Evolutionary conservation across 2,329 filamentous ascomycete genomes (phyloP).

Genomic region (Colletotrichum destructivum): DNA sequence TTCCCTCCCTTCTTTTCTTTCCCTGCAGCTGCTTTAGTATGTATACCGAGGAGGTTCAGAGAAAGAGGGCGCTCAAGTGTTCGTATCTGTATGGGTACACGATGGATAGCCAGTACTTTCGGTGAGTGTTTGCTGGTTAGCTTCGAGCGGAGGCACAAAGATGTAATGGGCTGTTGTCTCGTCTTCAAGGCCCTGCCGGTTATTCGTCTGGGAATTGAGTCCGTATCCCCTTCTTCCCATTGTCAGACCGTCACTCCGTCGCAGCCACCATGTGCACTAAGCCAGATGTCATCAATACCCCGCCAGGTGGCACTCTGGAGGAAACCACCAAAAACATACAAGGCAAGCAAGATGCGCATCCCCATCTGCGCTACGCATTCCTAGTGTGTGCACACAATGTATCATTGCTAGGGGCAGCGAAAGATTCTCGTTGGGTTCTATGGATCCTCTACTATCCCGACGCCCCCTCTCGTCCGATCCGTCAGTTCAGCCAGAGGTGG

Average conservation of each 20-base stretch:
- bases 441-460: slow-evolving; percentile 20
- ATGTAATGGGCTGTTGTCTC: slow-evolving; percentile 2
- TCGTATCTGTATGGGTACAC: not conserved
- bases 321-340: slow-evolving; percentile 40
- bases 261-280: not conserved
- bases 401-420: slow-evolving; percentile 4
- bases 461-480: slow-evolving; percentile 21
- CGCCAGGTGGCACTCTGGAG: slow-evolving; percentile 38
- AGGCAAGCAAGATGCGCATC: slow-evolving; percentile 42
- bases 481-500: slow-evolving; percentile 23
- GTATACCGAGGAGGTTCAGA: too few species aligned
- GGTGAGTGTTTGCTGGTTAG: not conserved
- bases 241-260: slow-evolving; percentile 10
- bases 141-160: slow-evolving; percentile 9
- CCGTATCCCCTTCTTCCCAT: slow-evolving; percentile 31
- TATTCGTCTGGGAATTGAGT: slow-evolving; percentile 40
- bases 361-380: slow-evolving; percentile 32
- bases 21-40: not conserved
- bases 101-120: not conserved
- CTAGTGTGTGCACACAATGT: too few species aligned
- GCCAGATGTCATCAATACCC: slow-evolving; percentile 15
- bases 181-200: slow-evolving; percentile 2
- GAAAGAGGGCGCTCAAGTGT: not conserved
- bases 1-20: not conserved
- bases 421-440: slow-evolving; percentile 23